Percentiles rank a stretch among this genome's conserved stretches.
Evolutionary conservation across 345 rosid species (phyloP).

Genomic region (Acer yangbiense): DNA sequence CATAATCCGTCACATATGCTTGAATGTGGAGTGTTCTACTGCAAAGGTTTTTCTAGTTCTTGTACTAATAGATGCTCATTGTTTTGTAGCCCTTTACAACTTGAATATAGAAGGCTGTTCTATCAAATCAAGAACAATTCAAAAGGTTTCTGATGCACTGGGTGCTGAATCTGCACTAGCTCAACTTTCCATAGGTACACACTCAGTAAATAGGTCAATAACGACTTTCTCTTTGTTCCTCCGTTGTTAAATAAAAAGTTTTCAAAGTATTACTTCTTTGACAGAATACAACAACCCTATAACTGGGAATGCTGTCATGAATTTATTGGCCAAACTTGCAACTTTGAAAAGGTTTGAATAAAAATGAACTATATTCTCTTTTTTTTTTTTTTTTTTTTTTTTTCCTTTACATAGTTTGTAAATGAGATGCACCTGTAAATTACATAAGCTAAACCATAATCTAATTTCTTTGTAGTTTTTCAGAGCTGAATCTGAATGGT

Average conservation of each 20-base stretch:
- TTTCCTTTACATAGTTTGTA: not conserved
- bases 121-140: conserved; percentile 81
- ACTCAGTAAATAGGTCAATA: conserved; percentile 17
- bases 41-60: not conserved
- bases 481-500: conserved; percentile 80
- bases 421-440: conserved; percentile 15
- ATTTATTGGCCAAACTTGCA: conserved; percentile 64
- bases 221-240: conserved; percentile 5
- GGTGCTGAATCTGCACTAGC: conserved; percentile 58
- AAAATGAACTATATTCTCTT: conserved; percentile 8
- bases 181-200: conserved; percentile 74
- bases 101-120: conserved; percentile 82
- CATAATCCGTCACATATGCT: not conserved
- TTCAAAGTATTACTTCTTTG: conserved; percentile 10
- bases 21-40: too few relatives aligned
- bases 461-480: conserved; percentile 51
- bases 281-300: conserved; percentile 73
- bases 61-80: conserved; percentile 18
- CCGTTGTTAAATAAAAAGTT: conserved; percentile 17
- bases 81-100: conserved; percentile 66
- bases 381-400: conserved; percentile 5
- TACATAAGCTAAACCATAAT: not conserved
- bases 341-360: conserved; percentile 56
- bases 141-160: conserved; percentile 70
- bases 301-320: conserved; percentile 62